Percentiles rank a stretch among this genome's conserved stretches.
phyloP scores from a whole-genome alignment of 495 filamentous ascomycete species.

The Hypoxylon intermedium region DNA sequence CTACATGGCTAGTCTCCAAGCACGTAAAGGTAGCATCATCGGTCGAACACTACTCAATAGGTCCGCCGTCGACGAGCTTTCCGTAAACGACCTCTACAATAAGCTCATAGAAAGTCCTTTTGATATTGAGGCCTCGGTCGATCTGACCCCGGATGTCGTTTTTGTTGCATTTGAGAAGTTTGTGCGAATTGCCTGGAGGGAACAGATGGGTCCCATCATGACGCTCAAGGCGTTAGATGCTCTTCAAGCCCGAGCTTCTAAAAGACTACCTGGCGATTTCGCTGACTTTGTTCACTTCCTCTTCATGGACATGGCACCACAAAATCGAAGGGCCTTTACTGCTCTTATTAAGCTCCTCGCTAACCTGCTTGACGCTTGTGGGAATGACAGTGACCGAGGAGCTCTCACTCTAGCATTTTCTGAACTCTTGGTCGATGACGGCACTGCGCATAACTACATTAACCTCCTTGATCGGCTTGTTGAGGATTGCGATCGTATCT shows the following conservation, averaged over 20 bases:
- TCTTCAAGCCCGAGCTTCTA: slow-evolving; percentile 77
- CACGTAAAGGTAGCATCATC: slow-evolving; percentile 84
- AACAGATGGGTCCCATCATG: slow-evolving; percentile 85
- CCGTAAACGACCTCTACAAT: slow-evolving; percentile 92
- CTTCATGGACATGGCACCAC: slow-evolving; percentile 82
- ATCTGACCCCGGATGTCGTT: slow-evolving; percentile 84
- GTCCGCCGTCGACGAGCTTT: slow-evolving; percentile 74
- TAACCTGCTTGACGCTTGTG: slow-evolving; percentile 90
- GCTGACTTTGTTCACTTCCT: slow-evolving; percentile 81
- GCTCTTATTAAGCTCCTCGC: slow-evolving; percentile 84
- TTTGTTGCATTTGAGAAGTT: slow-evolving; percentile 97
- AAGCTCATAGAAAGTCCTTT: slow-evolving; percentile 80
- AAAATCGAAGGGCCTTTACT: slow-evolving; percentile 88
- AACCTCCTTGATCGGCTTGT: slow-evolving; percentile 90
- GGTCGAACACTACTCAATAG: slow-evolving; percentile 75
- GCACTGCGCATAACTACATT: slow-evolving; percentile 81
- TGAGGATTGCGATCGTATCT: slow-evolving; percentile 88
- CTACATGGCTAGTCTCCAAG: slow-evolving; percentile 81
- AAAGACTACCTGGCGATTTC: slow-evolving; percentile 78
- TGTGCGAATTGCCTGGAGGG: slow-evolving; percentile 83
- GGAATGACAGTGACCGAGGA: slow-evolving; percentile 90
- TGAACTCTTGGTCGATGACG: slow-evolving; percentile 81
- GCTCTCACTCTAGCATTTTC: slow-evolving; percentile 90
- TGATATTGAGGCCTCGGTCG: slow-evolving; percentile 73
- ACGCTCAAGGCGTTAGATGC: slow-evolving; percentile 66